Percentiles rank a stretch among this genome's conserved stretches.
These are phyloP conservation scores for Kwoniella heveanensis DNA, from an alignment of 768 basidiomycete genomes.

Conservation along the genomic window DNA sequence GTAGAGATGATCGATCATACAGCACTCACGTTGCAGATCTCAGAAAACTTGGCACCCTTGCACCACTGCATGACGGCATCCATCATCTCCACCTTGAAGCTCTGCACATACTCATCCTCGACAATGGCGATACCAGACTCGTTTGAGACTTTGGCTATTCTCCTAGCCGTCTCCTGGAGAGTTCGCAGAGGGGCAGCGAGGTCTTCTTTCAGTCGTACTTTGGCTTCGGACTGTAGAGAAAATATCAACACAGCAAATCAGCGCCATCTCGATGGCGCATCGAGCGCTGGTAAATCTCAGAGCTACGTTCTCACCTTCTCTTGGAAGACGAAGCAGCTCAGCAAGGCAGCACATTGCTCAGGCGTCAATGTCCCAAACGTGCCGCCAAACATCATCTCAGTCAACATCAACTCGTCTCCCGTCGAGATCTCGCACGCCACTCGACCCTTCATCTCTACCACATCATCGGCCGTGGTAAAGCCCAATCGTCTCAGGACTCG, in stretches of 20 bases:
- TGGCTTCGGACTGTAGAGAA: conserved; percentile 48
- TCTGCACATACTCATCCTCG: conserved; percentile 92
- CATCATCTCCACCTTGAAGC: conserved; percentile 99
- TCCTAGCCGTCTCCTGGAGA: conserved; percentile 91
- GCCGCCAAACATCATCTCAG: conserved; percentile 96
- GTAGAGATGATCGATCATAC: background rate
- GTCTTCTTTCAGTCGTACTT: conserved; percentile 84
- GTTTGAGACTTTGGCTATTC: conserved; percentile 95
- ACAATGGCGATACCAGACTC: conserved; percentile 86
- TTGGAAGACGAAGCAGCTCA: conserved; percentile 96
- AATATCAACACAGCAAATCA: no score
- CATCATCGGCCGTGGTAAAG: conserved; percentile 84
- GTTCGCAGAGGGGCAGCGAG: conserved; percentile 86
- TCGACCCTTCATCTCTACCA: conserved; percentile 95
- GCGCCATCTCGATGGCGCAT: no score
- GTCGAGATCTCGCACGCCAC: conserved; percentile 98
- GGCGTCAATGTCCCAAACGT: conserved; percentile 86
- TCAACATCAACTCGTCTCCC: conserved; percentile 92
- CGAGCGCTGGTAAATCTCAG: no score
- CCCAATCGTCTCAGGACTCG: conserved; percentile 88
- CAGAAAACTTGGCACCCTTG: conserved; percentile 91
- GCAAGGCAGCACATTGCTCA: conserved; percentile 87
- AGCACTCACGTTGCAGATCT: conserved; percentile 82
- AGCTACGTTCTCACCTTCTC: conserved; percentile 74
- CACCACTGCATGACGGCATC: conserved; percentile 98